These are phyloP conservation scores for Cryptosporidium xiaoi DNA, from an alignment of 169 alveolate species.

Conservation along the genomic window DNA sequence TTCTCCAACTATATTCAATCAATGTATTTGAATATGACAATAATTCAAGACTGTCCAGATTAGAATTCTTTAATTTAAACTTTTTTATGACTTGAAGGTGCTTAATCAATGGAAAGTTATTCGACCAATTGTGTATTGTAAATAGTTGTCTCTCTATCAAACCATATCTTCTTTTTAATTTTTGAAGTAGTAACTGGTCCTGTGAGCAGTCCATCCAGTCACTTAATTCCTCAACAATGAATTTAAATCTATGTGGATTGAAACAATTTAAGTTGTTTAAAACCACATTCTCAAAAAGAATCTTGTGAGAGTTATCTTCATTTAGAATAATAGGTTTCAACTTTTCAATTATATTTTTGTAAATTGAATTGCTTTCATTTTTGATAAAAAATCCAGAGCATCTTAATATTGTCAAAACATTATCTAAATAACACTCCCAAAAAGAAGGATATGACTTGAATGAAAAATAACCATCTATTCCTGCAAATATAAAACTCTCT, in stretches of 20 bases:
- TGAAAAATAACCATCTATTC: slow-evolving; percentile 11
- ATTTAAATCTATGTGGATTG: slow-evolving; percentile 10
- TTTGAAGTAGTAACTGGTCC: background rate
- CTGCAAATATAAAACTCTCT: slow-evolving; percentile 6
- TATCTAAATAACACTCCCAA: slow-evolving; percentile 71
- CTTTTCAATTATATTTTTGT: slow-evolving; percentile 12
- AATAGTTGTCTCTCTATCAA: slow-evolving; percentile 46
- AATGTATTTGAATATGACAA: slow-evolving; percentile 40
- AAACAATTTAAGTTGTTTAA: background rate
- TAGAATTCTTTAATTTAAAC: background rate
- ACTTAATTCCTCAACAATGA: slow-evolving; percentile 45
- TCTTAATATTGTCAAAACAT: slow-evolving; percentile 43
- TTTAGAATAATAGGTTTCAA: background rate
- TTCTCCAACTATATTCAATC: slow-evolving; percentile 36
- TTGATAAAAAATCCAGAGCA: slow-evolving; percentile 17
- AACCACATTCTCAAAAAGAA: background rate
- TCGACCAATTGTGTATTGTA: slow-evolving; percentile 44
- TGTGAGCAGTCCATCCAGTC: slow-evolving; percentile 37
- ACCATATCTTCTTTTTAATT: slow-evolving; percentile 26
- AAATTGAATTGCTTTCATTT: slow-evolving; percentile 10
- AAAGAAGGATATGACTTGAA: slow-evolving; percentile 6
- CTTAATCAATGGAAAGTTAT: background rate
- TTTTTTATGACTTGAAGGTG: slow-evolving; percentile 7
- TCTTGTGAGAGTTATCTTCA: background rate
- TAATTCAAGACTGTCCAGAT: slow-evolving; percentile 2